phyloP scores from a whole-genome alignment of 2,329 filamentous ascomycete genomes.

The Cytospora mali region DNA sequence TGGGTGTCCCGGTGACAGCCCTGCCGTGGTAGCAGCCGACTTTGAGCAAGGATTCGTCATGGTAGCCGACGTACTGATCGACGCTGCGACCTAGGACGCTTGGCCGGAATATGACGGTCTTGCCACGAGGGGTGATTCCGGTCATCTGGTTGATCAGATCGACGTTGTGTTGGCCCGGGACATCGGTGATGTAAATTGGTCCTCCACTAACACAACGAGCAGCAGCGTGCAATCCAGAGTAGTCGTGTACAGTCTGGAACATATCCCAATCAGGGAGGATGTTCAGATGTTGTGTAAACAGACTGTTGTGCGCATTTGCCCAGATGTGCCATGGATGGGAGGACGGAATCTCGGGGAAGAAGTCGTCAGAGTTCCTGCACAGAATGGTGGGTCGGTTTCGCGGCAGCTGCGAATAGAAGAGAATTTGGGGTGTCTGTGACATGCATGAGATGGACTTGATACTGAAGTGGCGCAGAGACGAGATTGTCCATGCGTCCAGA shows the following conservation, averaged over 20 bases:
- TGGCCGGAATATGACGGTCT: slow-evolving; percentile 80
- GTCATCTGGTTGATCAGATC: slow-evolving; percentile 80
- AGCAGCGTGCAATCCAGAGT: slow-evolving; percentile 84
- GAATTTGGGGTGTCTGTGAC: slow-evolving; percentile 83
- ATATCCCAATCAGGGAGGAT: slow-evolving; percentile 81
- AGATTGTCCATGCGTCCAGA: slow-evolving; percentile 82
- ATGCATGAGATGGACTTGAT: slow-evolving; percentile 88
- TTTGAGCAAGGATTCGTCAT: slow-evolving; percentile 73
- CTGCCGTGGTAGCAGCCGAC: slow-evolving; percentile 76
- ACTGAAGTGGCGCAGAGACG: slow-evolving; percentile 76
- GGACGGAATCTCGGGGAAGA: slow-evolving; percentile 79
- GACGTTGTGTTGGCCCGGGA: slow-evolving; percentile 78
- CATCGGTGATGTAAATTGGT: slow-evolving; percentile 92
- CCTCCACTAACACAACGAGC: slow-evolving; percentile 88
- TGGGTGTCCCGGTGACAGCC: slow-evolving; percentile 68
- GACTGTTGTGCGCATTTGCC: slow-evolving; percentile 85
- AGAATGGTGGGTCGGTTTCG: slow-evolving; percentile 73
- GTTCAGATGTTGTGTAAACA: slow-evolving; percentile 84
- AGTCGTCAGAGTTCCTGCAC: slow-evolving; percentile 87
- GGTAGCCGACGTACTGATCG: slow-evolving; percentile 74
- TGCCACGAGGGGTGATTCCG: slow-evolving; percentile 68
- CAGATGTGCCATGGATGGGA: slow-evolving; percentile 96
- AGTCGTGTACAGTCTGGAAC: slow-evolving; percentile 68
- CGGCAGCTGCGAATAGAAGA: slow-evolving; percentile 83
- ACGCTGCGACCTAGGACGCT: slow-evolving; percentile 72